Evolutionary conservation across 495 filamentous ascomycete genomes (phyloP).

Genomic region (Pyrenopolyporus hunteri): DNA sequence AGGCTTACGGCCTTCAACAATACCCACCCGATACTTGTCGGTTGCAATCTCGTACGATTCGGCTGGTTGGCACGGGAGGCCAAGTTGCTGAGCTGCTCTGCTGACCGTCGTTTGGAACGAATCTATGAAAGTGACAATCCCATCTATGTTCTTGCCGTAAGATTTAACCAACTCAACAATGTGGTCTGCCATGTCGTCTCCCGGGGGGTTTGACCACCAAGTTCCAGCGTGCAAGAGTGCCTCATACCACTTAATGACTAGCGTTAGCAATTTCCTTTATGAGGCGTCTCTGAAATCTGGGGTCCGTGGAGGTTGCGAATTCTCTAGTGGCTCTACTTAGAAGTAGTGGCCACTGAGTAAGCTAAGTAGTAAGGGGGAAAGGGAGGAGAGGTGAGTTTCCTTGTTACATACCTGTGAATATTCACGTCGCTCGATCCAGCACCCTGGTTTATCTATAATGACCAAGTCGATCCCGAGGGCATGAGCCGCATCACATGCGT

Average conservation of each 20-base stretch:
- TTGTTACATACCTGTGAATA: constrained; percentile 26
- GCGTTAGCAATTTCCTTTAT: not conserved
- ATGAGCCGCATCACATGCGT: constrained; percentile 46
- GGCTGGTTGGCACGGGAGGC: constrained; percentile 42
- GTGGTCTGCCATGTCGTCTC: constrained; percentile 42
- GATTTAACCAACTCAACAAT: constrained; percentile 41
- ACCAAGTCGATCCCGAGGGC: constrained; percentile 54
- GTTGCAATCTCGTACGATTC: constrained; percentile 50
- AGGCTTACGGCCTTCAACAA: constrained; percentile 42
- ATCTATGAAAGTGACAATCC: constrained; percentile 48
- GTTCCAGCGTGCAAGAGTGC: constrained; percentile 34
- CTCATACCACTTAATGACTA: constrained; percentile 40
- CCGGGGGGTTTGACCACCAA: constrained; percentile 41
- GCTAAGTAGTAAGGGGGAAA: not conserved
- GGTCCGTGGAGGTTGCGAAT: too few species aligned
- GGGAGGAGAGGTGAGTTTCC: not conserved
- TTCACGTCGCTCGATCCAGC: constrained; percentile 52
- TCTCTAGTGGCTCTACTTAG: too few species aligned
- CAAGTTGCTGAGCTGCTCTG: constrained; percentile 41
- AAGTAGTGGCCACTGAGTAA: not conserved
- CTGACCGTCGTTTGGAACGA: constrained; percentile 48
- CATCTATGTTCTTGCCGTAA: constrained; percentile 47
- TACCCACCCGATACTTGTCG: constrained; percentile 51
- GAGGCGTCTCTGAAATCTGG: not conserved
- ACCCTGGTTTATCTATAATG: constrained; percentile 53